Base-by-base conservation (phyloP, 129 eudicot genomes). In the Apium graveolens region DNA sequence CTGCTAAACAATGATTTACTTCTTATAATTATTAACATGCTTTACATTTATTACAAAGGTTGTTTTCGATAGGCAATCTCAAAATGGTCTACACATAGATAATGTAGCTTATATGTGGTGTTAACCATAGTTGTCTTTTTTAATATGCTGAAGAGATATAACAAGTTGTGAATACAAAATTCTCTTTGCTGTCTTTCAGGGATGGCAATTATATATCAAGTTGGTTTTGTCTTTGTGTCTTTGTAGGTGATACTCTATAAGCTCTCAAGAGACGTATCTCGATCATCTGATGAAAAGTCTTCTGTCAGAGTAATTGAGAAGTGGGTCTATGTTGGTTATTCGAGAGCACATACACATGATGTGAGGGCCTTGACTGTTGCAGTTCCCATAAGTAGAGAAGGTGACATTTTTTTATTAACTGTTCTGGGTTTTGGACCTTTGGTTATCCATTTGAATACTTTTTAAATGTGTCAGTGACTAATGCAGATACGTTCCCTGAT, bases 291-390 rank as follows among this genome's bases (percentile, higher is more conserved):
- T 63, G 82, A 70, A 38, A 81, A 76, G 9, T 75, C 84, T 21
- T 76, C 55, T 35, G 78, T 90, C 29, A 79, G 70, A 72, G 53
- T 71, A 34, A 71, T 80, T 20, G 90, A 85, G 86, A 92, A 88
- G 82, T 96, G 99, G 97, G 84, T 85, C 38, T 90, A 92, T 83
- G 86, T 96, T 81, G 90, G 93, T 76, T 86, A 90, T 79, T 89
- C 84, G 20, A 86, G 92, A 83, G 90, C 97, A 72, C 99, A 96
- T 85, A 96, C 97, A 39, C 99, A 90, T 81, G 99, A 96, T 68
- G 89, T 92, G 84, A 90, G 91, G 88, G 90, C 95, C 77, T 81
- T 96, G 90, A 86, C 90, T 44, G 81, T 96, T 41, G 99, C 97
- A 21, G 89, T 87, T 20, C 99, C 99, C 34, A 92, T 96, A 51